These are phyloP conservation scores for Geotrichum phurueaensis DNA, from an alignment of 1,139 yeast species.

Conservation along the genomic window DNA sequence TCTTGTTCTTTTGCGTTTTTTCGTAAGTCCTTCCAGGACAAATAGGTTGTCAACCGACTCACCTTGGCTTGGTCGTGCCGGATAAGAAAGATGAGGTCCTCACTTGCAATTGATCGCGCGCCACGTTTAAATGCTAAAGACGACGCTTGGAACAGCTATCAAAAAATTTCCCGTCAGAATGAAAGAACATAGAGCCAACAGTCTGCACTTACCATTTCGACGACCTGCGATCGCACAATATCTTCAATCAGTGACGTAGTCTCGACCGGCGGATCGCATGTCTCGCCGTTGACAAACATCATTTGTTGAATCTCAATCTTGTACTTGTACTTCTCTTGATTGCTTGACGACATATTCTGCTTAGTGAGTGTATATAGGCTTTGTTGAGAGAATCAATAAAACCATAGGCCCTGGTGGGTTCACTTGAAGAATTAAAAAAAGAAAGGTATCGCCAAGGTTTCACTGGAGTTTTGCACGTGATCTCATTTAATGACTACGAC, in stretches of 20 bases:
- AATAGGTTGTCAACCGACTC: slow-evolving; percentile 77
- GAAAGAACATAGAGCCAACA: background rate
- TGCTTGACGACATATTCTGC: background rate
- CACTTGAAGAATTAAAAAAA: no score
- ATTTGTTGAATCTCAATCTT: slow-evolving; percentile 43
- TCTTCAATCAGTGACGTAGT: slow-evolving; percentile 91
- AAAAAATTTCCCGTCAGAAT: background rate
- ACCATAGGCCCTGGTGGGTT: no score
- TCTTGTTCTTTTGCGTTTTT: slow-evolving; percentile 97
- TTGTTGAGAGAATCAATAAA: background rate
- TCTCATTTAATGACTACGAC: background rate
- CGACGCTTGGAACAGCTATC: slow-evolving; percentile 59
- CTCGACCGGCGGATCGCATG: slow-evolving; percentile 87
- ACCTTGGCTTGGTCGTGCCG: slow-evolving; percentile 95
- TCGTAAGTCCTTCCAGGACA: slow-evolving; percentile 96
- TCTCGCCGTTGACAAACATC: slow-evolving; percentile 98
- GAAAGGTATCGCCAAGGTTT: background rate
- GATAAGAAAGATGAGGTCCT: slow-evolving; percentile 85
- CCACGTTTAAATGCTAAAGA: slow-evolving; percentile 76
- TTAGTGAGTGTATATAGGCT: background rate
- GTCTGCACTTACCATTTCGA: slow-evolving; percentile 50
- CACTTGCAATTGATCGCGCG: slow-evolving; percentile 80
- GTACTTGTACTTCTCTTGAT: slow-evolving; percentile 29
- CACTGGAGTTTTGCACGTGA: background rate
- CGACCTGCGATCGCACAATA: slow-evolving; percentile 90